Evolutionary conservation across 176 grass and related monocot species (phyloP).

Genomic region (Triticum urartu): DNA sequence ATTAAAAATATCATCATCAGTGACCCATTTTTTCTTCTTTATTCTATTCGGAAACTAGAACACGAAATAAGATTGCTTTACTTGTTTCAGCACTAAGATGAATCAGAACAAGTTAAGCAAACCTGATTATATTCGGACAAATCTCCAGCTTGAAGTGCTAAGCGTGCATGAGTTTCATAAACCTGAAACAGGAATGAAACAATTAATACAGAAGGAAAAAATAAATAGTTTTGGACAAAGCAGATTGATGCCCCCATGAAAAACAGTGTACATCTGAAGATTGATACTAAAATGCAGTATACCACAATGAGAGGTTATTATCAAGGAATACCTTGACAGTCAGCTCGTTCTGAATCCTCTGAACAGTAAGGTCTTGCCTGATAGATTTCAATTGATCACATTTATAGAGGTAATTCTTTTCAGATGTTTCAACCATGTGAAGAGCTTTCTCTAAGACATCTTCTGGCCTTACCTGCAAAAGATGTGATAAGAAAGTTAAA

Average conservation of each 20-base stretch:
- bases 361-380: constrained; percentile 91
- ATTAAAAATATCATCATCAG: not conserved
- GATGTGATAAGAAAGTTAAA: constrained; percentile 26
- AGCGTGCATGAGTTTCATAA: constrained; percentile 91
- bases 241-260: not conserved
- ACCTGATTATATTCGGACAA: constrained; percentile 92
- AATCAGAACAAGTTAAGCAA: constrained; percentile 11
- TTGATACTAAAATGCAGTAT: constrained; percentile 13
- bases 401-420: constrained; percentile 94
- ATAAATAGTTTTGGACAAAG: not conserved
- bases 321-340: constrained; percentile 70
- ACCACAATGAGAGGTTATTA: constrained; percentile 17
- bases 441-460: constrained; percentile 93
- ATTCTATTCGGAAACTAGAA: not conserved
- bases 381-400: constrained; percentile 98
- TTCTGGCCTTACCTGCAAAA: constrained; percentile 83
- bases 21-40: not conserved
- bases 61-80: not conserved
- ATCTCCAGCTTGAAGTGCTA: constrained; percentile 81
- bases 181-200: constrained; percentile 57
- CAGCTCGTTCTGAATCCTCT: constrained; percentile 82
- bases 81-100: constrained; percentile 9
- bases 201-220: not conserved
- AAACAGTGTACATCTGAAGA: not conserved
- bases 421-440: constrained; percentile 74